Evolutionary conservation across 2,329 filamentous ascomycete species (phyloP).

Genomic region (Hyphodiscus sp.): DNA sequence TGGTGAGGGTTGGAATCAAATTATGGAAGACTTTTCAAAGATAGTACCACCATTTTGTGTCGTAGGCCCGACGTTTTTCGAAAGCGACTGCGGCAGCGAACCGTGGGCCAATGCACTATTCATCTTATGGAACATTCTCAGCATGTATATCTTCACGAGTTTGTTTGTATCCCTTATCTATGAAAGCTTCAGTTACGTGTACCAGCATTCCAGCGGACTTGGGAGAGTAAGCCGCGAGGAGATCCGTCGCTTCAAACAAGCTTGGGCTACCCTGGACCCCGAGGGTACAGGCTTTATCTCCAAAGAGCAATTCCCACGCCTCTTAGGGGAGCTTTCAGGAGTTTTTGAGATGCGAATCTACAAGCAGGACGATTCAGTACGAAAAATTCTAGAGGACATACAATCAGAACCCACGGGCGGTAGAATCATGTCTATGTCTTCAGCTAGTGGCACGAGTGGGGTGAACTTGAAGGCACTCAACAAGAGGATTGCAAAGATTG

Average conservation of each 20-base stretch:
- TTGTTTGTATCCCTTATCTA: constrained; percentile 98
- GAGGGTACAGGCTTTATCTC: constrained; percentile 85
- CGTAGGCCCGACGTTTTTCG: constrained; percentile 62
- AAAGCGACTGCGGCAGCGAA: constrained; percentile 87
- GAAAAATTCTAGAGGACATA: constrained; percentile 81
- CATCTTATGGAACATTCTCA: constrained; percentile 96
- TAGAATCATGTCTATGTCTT: constrained; percentile 46
- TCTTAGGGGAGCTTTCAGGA: constrained; percentile 87
- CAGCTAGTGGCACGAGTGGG: constrained; percentile 43
- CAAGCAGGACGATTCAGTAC: constrained; percentile 80
- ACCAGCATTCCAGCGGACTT: constrained; percentile 90
- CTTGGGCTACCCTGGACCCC: constrained; percentile 93
- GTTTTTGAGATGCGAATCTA: constrained; percentile 98
- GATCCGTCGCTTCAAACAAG: constrained; percentile 94
- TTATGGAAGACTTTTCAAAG: constrained; percentile 92
- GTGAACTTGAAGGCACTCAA: constrained; percentile 74
- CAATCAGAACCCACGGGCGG: constrained; percentile 33
- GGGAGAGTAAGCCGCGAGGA: constrained; percentile 88
- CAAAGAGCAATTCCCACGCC: constrained; percentile 80
- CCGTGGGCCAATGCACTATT: constrained; percentile 86
- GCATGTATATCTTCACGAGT: constrained; percentile 99
- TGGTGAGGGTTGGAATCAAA: constrained; percentile 91
- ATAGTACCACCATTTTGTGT: constrained; percentile 80
- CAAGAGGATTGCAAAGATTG: constrained; percentile 63
- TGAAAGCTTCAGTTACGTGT: constrained; percentile 98